Percentiles rank a stretch among this genome's conserved stretches.
Evolutionary conservation across 2,329 filamentous ascomycete genomes (phyloP).

Genomic region (Aspergillus sp.): DNA sequence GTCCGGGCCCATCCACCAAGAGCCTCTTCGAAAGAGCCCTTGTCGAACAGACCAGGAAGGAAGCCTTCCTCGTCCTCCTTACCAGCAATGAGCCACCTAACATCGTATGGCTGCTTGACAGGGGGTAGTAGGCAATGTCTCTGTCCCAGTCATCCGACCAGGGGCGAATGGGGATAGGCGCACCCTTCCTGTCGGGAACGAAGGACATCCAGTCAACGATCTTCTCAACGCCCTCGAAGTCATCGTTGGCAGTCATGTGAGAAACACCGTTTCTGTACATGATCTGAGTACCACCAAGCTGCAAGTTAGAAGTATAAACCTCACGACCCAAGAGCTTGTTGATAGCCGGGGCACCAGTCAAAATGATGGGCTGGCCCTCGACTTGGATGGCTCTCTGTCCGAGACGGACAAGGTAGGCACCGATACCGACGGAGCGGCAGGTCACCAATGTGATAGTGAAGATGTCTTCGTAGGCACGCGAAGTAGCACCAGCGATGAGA

Average conservation of each 20-base stretch:
- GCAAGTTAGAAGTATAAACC: constrained; percentile 97
- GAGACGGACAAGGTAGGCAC: constrained; percentile 96
- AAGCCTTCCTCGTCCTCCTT: constrained; percentile 80
- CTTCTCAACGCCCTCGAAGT: constrained; percentile 96
- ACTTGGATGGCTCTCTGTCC: constrained; percentile 98
- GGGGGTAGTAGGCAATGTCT: constrained; percentile 78
- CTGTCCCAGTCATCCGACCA: constrained; percentile 87
- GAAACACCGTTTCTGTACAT: constrained; percentile 99
- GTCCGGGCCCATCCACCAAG: constrained; percentile 96
- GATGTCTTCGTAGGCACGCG: constrained; percentile 95
- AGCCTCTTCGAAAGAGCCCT: constrained; percentile 92
- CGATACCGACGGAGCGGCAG: constrained; percentile 97
- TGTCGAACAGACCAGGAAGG: constrained; percentile 89
- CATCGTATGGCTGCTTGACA: constrained; percentile 82
- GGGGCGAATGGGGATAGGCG: constrained; percentile 86
- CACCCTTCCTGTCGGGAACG: constrained; percentile 90
- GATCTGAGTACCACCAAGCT: constrained; percentile 99
- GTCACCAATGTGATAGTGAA: constrained; percentile 98
- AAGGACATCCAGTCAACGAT: constrained; percentile 98
- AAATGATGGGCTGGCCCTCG: constrained; percentile 96
- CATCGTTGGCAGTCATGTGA: constrained; percentile 95
- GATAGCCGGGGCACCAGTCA: constrained; percentile 93
- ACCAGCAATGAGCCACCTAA: constrained; percentile 87
- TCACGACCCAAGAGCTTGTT: constrained; percentile 98
- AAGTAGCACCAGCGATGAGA: constrained; percentile 96